Percentiles rank a stretch among this genome's conserved stretches.
These are phyloP conservation scores for Penicillium corylophilum DNA, from an alignment of 2,329 filamentous ascomycete genomes.

Conservation along the genomic window DNA sequence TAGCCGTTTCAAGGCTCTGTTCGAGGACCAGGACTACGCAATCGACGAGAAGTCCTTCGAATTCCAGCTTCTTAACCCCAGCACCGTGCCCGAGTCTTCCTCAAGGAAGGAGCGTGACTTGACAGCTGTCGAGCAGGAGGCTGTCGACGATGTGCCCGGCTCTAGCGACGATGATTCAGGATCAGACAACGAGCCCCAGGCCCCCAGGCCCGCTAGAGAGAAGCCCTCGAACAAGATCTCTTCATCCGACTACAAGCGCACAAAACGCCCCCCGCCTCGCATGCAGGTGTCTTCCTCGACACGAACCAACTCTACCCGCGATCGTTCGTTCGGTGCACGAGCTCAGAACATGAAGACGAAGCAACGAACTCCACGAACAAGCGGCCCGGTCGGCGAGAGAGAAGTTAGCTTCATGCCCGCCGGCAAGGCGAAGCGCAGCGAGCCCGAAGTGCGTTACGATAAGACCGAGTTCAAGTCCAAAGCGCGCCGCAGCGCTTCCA, in stretches of 20 bases:
- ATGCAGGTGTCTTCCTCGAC: constrained; percentile 60
- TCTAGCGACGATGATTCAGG: constrained; percentile 42
- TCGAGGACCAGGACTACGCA: constrained; percentile 88
- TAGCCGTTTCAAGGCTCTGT: constrained; percentile 80
- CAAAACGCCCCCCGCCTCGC: constrained; percentile 50
- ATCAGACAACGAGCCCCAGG: constrained; percentile 32
- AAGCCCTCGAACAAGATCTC: constrained; percentile 51
- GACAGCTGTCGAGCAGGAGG: constrained; percentile 64
- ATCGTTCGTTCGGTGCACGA: constrained; percentile 60
- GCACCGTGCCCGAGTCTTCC: constrained; percentile 55
- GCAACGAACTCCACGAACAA: constrained; percentile 31
- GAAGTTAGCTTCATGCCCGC: constrained; percentile 62
- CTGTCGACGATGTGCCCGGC: constrained; percentile 50
- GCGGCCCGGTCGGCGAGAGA: constrained; percentile 49
- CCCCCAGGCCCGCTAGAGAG: constrained; percentile 21
- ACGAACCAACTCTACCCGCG: constrained; percentile 45
- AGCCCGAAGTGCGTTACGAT: constrained; percentile 21
- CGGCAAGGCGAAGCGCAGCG: constrained; percentile 39
- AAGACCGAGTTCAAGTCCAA: constrained; percentile 32
- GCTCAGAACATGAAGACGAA: constrained; percentile 46
- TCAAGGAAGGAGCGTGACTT: constrained; percentile 49
- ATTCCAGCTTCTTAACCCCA: constrained; percentile 86
- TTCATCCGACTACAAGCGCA: constrained; percentile 55
- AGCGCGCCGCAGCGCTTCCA: constrained; percentile 50
- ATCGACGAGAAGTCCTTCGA: constrained; percentile 88